Conservation (phyloP, 1,284 basidiomycete genomes). For the Trichosporon inkin region DNA sequence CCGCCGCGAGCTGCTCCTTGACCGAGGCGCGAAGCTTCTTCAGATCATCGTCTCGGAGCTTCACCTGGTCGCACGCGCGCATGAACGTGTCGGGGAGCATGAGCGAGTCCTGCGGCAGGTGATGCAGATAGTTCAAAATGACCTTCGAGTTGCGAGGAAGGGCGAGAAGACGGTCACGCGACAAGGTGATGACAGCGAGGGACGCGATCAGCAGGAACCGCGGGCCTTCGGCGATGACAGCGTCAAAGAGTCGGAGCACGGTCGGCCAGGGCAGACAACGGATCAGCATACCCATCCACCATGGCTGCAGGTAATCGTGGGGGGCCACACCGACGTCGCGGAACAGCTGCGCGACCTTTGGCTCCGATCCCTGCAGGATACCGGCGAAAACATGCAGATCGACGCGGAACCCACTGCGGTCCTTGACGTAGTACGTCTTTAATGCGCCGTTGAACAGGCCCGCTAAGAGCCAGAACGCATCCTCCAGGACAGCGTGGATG, state of each 20-base stretch:
- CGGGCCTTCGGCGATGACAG: slow-evolving; percentile 82
- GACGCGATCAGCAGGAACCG: slow-evolving; percentile 75
- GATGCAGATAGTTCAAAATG: slow-evolving; percentile 36
- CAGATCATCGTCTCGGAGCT: slow-evolving; percentile 44
- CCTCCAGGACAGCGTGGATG: slow-evolving; percentile 78
- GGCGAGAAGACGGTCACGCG: slow-evolving; percentile 38
- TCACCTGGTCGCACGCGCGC: slow-evolving; percentile 40
- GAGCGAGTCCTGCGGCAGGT: slow-evolving; percentile 45
- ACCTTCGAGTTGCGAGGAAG: slow-evolving; percentile 26
- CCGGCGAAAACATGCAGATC: slow-evolving; percentile 73
- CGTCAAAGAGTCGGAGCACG: slow-evolving; percentile 76
- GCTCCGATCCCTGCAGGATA: slow-evolving; percentile 66
- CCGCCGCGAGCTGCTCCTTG: slow-evolving; percentile 33
- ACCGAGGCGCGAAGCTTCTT: slow-evolving; percentile 36
- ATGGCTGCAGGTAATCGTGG: slow-evolving; percentile 46
- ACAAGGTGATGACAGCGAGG: slow-evolving; percentile 61
- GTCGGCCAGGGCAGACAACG: slow-evolving; percentile 72
- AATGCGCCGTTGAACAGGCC: slow-evolving; percentile 70
- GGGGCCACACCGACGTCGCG: slow-evolving; percentile 50
- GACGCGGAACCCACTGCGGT: slow-evolving; percentile 69
- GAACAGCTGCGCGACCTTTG: slow-evolving; percentile 62
- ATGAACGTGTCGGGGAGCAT: slow-evolving; percentile 46
- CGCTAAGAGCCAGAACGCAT: slow-evolving; percentile 72
- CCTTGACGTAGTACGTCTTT: slow-evolving; percentile 71
- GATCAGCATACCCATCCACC: slow-evolving; percentile 60